Evolutionary conservation across 257 asterid species (phyloP), one percentile per base, ranked within the genome.

Genomic region (Primulina eburnea): DNA sequence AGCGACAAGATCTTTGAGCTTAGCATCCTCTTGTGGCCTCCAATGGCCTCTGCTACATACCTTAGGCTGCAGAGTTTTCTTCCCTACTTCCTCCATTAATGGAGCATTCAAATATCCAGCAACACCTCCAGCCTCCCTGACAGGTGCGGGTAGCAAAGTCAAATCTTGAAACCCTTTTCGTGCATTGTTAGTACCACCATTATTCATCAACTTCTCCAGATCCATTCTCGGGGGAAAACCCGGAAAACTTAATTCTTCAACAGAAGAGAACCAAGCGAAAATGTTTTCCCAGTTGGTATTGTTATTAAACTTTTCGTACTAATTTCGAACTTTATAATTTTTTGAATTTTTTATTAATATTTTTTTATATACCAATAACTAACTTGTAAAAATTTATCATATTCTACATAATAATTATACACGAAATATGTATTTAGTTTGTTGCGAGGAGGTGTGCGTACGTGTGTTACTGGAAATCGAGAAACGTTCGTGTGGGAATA

Each of bases 401-500:
- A 5, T 34, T 34, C 38, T 34, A 34, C 38, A 34, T 34, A 34
- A 34, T 34, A 10, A 6, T 34, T 6, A 34, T 34, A 34, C 6
- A 32, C 4, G 7, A 34, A 35, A 26, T 67, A 7, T 69, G 24
- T 65, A 4, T 71, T 7, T 34, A 34, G 70, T 57, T 24, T 61
- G 67, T 58, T 7, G 10, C 28, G 7, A 62, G 47, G 70, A 16
- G 78, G 71, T 24, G 26, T 24, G 1, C 26, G 26, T 24, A 24
- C 28, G 83, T 64, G 81, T 82, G 85, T 85, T 76, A 7, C 38
- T 84, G 89, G 79, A 76, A 73, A 79, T 76, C 85, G 89, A 79
- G 87, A 82, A 82, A 87, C 89, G 82, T 83, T 80, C 89, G 89
- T 84, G 89, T 80, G 89, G 81, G 85, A 24, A 24, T 24, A 24